Conservation (phyloP, 192 early-diverging fungal genomes). For the Gaertneriomyces semiglobifer region DNA sequence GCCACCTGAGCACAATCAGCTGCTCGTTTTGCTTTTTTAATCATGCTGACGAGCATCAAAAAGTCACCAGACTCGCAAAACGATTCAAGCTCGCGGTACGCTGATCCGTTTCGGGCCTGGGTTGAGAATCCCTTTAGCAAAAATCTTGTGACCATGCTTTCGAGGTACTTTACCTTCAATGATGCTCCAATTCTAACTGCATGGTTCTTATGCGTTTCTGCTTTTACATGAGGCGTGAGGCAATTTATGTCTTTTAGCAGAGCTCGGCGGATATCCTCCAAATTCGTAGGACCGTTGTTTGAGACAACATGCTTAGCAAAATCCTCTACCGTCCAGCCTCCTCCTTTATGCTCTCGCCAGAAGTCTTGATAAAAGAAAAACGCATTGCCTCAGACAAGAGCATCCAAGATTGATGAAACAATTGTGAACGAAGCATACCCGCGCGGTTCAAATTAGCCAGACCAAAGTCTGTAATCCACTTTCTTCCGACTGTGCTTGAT, state of each 20-base stretch:
- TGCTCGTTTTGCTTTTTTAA: constrained; percentile 2
- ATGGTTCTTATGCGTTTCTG: constrained; percentile 6
- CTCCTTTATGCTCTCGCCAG: constrained; percentile 2
- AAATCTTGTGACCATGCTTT: background rate
- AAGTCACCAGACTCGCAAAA: constrained; percentile 2
- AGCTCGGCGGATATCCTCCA: background rate
- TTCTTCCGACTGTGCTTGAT: constrained; percentile 1
- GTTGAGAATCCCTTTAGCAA: background rate
- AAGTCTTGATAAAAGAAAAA: constrained; percentile 4
- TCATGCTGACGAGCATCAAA: constrained; percentile 3
- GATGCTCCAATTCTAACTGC: constrained; percentile 1
- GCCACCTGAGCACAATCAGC: constrained; percentile 5
- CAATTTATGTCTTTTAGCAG: background rate
- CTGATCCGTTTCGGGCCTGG: constrained; percentile 4
- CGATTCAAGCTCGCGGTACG: constrained; percentile 1
- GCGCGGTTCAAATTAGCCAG: background rate
- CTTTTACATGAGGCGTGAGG: constrained; percentile 3
- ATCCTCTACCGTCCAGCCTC: constrained; percentile 3
- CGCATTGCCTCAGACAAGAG: background rate
- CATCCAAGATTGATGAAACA: constrained; percentile 4
- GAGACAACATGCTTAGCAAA: background rate
- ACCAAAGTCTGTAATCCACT: constrained; percentile 4
- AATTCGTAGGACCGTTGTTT: background rate
- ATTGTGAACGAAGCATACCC: constrained; percentile 1
- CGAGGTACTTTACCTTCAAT: constrained; percentile 3